Base-by-base conservation (phyloP, 1,284 basidiomycete genomes). In the Taiwanofungus camphoratus region DNA sequence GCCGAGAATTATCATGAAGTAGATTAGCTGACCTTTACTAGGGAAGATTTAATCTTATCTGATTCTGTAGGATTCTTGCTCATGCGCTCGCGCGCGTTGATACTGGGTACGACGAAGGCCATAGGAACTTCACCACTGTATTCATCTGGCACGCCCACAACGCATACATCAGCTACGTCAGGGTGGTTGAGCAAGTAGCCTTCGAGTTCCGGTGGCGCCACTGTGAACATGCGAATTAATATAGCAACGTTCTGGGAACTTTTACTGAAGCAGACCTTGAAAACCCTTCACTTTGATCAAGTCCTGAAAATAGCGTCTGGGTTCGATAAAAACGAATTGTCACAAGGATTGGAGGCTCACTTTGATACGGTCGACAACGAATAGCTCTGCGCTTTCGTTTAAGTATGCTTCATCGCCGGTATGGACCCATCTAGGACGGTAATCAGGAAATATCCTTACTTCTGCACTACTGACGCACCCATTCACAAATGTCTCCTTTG, bases 71-170 rank as follows among this genome's bases (percentile, higher is more conserved):
- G 41, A 24, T 43, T 29, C 8, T n/a, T 16, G 26, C 20, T 30
- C 16, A 43, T 41, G 31, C 45, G 45, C 34, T 24, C 37, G 29
- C 36, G 58, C 0, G 75, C 72, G 5, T 64, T 59, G 3, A 67
- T 59, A 40, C 67, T 68, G 11, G 79, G 69, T 1, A 81, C 78
- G n/a, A 90, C 68, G 55, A 77, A 90, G 0, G 84, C 86, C 33
- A 87, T 59, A 0, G 90, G 88, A 2, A 87, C 56, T 56, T 92
- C 89, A 24, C 89, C 90, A 37, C 76, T 82, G 51, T 80, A 86
- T 12, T 90, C 86, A 55, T 92, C 85, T 0, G 73, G 74, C 2
- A 90, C 60, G 2, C 86, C 77, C 6, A 92, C 80, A 7, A 92
- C 86, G 52, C 87, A 88, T 1, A 69, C 73, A 46, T 90, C 82